Evolutionary conservation across 192 early-diverging fungal genomes (phyloP).

Genomic region (Dimargaris cristalligena): DNA sequence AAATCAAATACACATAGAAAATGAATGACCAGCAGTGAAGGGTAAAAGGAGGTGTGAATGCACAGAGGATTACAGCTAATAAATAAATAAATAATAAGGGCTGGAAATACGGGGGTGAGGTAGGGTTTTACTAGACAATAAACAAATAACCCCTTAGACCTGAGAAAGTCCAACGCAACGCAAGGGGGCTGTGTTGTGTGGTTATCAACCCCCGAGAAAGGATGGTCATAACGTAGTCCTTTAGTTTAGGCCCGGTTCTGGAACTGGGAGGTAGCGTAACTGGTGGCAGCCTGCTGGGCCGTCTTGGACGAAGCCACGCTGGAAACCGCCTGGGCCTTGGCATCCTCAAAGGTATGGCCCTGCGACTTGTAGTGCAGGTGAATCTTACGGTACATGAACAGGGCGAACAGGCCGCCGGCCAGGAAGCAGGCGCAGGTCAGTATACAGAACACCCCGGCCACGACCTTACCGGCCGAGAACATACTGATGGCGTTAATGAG

Average conservation of each 20-base stretch:
- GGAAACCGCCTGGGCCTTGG: slow-evolving; percentile 42
- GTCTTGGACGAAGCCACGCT: slow-evolving; percentile 33
- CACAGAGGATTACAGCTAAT: too few species aligned
- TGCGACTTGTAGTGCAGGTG: slow-evolving; percentile 47
- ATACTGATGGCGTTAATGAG: slow-evolving; percentile 62
- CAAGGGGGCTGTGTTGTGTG: too few species aligned
- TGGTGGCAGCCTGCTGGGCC: slow-evolving; percentile 15
- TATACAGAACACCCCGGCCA: slow-evolving; percentile 43
- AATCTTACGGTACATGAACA: slow-evolving; percentile 38
- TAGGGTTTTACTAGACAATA: too few species aligned
- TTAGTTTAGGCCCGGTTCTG: not conserved
- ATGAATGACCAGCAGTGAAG: too few species aligned
- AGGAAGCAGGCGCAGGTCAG: slow-evolving; percentile 48
- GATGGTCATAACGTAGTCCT: too few species aligned
- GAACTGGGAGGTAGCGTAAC: slow-evolving; percentile 9
- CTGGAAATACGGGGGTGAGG: too few species aligned
- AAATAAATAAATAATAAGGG: too few species aligned
- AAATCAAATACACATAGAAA: too few species aligned
- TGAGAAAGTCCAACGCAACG: too few species aligned
- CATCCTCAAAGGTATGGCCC: slow-evolving; percentile 54
- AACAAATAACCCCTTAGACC: too few species aligned
- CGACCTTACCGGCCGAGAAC: slow-evolving; percentile 46
- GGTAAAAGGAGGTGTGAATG: too few species aligned
- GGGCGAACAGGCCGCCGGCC: slow-evolving; percentile 37
- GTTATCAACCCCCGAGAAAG: too few species aligned